These are phyloP conservation scores for Blastobotrys illinoisensis DNA, from an alignment of 1,139 yeast species.

Conservation along the genomic window DNA sequence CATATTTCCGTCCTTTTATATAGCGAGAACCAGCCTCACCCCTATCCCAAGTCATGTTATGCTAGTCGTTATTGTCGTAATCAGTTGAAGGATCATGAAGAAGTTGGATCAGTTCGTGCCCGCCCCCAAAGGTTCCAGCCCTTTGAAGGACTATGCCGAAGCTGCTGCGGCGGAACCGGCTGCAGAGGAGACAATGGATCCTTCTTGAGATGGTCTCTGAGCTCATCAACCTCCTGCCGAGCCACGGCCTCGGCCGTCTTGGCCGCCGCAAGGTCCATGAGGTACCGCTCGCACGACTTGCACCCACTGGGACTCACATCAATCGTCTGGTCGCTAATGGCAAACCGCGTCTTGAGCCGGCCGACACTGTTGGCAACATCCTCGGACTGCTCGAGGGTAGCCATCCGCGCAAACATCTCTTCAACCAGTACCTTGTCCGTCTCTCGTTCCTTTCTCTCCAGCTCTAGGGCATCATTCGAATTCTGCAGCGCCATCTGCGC, in stretches of 20 bases:
- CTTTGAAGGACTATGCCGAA: neutral
- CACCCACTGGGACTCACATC: conserved; percentile 1
- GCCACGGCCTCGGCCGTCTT: conserved; percentile 31
- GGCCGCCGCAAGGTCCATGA: conserved; percentile 30
- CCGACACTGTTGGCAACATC: conserved; percentile 9
- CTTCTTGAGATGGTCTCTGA: conserved; percentile 19
- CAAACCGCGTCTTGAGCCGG: conserved; percentile 9
- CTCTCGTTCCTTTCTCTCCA: conserved; percentile 17
- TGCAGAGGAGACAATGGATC: neutral
- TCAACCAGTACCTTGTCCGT: conserved; percentile 15
- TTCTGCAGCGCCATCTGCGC: conserved; percentile 11
- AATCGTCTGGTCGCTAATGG: conserved; percentile 3
- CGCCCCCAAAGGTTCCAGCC: conserved; percentile 5
- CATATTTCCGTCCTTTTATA: neutral
- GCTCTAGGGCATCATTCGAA: conserved; percentile 9
- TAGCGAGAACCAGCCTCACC: neutral
- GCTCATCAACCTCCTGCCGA: conserved; percentile 30
- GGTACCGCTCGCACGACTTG: conserved; percentile 26
- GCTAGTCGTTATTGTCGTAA: neutral
- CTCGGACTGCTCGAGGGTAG: conserved; percentile 5
- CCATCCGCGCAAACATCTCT: conserved; percentile 7
- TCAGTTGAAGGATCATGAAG: neutral
- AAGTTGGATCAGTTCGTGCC: neutral
- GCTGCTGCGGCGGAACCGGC: neutral
- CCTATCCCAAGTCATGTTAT: neutral